A percentile compares a stretch with the other conserved stretches of the same genome.
phyloP scores from a whole-genome alignment of 495 filamentous ascomycete species.

The Neurospora terricola region DNA sequence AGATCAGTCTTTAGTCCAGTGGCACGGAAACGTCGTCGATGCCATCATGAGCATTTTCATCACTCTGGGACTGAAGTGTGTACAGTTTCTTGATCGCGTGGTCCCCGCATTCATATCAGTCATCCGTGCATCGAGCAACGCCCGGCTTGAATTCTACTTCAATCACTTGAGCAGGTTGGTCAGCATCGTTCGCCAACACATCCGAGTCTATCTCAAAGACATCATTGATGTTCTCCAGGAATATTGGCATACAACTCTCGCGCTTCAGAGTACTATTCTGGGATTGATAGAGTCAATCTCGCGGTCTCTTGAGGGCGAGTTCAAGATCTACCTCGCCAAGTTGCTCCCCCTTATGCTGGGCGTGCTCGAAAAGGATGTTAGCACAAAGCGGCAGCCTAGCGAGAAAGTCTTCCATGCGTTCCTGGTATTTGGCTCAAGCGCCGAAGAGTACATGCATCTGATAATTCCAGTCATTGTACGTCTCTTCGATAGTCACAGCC shows the following conservation, averaged over 20 bases:
- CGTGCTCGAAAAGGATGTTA: slow-evolving; percentile 78
- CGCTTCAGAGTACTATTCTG: slow-evolving; percentile 81
- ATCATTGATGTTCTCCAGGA: slow-evolving; percentile 78
- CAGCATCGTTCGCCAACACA: slow-evolving; percentile 91
- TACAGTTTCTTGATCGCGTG: slow-evolving; percentile 84
- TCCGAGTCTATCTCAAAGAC: slow-evolving; percentile 72
- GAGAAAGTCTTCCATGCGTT: slow-evolving; percentile 92
- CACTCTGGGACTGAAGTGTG: slow-evolving; percentile 87
- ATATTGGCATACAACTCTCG: slow-evolving; percentile 68
- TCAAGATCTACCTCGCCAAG: slow-evolving; percentile 84
- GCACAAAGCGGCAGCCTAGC: slow-evolving; percentile 60
- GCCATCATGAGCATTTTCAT: slow-evolving; percentile 98
- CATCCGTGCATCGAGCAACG: slow-evolving; percentile 62
- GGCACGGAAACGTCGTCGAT: slow-evolving; percentile 93
- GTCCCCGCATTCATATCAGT: slow-evolving; percentile 87
- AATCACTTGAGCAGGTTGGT: slow-evolving; percentile 90
- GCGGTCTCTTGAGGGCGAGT: slow-evolving; percentile 90
- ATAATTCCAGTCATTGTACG: slow-evolving; percentile 94
- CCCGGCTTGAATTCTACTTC: slow-evolving; percentile 85
- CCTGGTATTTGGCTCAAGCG: slow-evolving; percentile 89
- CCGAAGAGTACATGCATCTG: slow-evolving; percentile 97
- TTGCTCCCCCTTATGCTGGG: slow-evolving; percentile 87
- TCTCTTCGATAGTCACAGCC: slow-evolving; percentile 75
- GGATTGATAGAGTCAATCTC: slow-evolving; percentile 86
- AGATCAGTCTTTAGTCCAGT: slow-evolving; percentile 75